These are phyloP conservation scores for Exophiala mesophila DNA, from an alignment of 2,329 filamentous ascomycete species.

Conservation along the genomic window DNA sequence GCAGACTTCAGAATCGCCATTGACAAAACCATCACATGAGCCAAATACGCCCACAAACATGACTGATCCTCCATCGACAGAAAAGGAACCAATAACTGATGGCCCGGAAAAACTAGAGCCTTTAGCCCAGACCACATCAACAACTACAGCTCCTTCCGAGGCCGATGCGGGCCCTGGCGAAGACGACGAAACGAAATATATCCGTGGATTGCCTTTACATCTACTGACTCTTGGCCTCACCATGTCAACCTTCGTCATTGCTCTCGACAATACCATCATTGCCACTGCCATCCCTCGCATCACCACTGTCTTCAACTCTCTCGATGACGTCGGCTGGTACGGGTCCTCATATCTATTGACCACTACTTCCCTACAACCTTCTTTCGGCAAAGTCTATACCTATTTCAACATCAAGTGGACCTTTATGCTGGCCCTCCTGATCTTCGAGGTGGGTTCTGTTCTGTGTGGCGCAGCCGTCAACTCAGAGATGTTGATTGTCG, in stretches of 20 bases:
- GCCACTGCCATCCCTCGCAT: conserved; percentile 29
- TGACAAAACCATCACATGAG: background rate
- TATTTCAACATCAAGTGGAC: conserved; percentile 29
- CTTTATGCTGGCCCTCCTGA: conserved; percentile 24
- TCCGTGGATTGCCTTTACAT: conserved; percentile 19
- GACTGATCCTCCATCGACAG: conserved; percentile 2
- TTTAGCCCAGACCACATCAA: conserved; percentile 7
- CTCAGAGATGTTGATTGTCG: conserved; percentile 28
- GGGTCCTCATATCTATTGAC: conserved; percentile 28
- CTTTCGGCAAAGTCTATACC: conserved; percentile 28
- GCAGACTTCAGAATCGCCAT: background rate
- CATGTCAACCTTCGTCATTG: conserved; percentile 29
- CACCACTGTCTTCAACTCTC: conserved; percentile 28
- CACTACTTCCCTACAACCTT: conserved; percentile 27
- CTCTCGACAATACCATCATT: conserved; percentile 30
- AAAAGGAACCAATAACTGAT: background rate
- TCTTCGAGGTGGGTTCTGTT: conserved; percentile 28
- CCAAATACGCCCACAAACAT: background rate
- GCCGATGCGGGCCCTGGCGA: conserved; percentile 18
- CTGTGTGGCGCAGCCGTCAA: conserved; percentile 27
- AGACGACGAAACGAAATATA: conserved; percentile 27
- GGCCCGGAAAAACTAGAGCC: background rate
- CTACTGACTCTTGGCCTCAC: conserved; percentile 26
- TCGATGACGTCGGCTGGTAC: conserved; percentile 30
- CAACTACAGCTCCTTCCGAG: conserved; percentile 14